Percentiles rank a stretch among this genome's conserved stretches.
phyloP scores from a whole-genome alignment of 257 asterid species.

The Solanum clarkiae region DNA sequence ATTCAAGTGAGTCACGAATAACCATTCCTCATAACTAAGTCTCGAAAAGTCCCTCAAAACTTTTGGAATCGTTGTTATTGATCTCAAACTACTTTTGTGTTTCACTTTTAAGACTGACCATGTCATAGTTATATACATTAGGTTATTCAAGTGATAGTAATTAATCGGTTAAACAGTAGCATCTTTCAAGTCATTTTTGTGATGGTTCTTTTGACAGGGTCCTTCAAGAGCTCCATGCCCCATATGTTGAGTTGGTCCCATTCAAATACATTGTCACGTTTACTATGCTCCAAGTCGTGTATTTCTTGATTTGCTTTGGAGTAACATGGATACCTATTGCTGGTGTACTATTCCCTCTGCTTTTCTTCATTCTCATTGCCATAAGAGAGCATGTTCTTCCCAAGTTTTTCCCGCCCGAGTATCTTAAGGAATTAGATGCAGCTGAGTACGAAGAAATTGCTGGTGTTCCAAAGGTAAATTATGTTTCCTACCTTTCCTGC shows the following conservation, averaged over 20 bases:
- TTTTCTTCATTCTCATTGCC: slow-evolving; percentile 58
- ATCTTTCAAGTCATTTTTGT: background rate
- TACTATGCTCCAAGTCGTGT: slow-evolving; percentile 48
- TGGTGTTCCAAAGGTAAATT: slow-evolving; percentile 27
- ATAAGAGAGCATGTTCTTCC: slow-evolving; percentile 77
- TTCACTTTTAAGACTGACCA: background rate
- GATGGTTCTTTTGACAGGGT: slow-evolving; percentile 30
- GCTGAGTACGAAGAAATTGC: slow-evolving; percentile 71
- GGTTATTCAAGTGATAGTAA: background rate
- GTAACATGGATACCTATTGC: slow-evolving; percentile 94
- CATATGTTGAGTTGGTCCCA: slow-evolving; percentile 78
- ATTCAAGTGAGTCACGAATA: slow-evolving; percentile 56
- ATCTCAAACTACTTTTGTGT: background rate
- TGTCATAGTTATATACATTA: background rate
- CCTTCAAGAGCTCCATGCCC: slow-evolving; percentile 59
- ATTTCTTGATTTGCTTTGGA: slow-evolving; percentile 63
- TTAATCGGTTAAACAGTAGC: background rate
- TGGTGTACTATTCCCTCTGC: slow-evolving; percentile 77
- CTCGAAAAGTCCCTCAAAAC: background rate
- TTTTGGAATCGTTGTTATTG: background rate
- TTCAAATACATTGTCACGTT: slow-evolving; percentile 65
- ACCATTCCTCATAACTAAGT: background rate
- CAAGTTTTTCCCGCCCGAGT: slow-evolving; percentile 36
- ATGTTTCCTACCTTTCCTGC: background rate
- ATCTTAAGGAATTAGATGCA: slow-evolving; percentile 73